Evolutionary conservation across 225 moss, liverwort and hornwort genomes (phyloP), one percentile per base, ranked within the genome.

Genomic region (Climacium dendroides): DNA sequence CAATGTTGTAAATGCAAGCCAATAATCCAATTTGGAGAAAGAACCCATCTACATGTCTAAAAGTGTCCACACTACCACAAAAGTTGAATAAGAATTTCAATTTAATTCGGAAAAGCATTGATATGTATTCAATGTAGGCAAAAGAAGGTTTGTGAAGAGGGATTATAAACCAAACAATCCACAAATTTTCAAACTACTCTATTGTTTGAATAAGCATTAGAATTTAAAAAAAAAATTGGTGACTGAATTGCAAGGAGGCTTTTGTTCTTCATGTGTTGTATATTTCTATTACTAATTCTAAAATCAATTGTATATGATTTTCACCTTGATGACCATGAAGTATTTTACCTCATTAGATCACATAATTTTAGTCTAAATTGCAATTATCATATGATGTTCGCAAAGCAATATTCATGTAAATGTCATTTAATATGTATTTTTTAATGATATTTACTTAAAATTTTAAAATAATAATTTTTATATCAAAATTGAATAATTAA

Each of bases 1-100:
- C 50, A 74, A 48, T 19, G 1, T 32, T 47, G 0, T 11, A 45
- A 73, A 1, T 0, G 2, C 19, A 1, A 48, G 6, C 7, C 7
- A 73, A 48, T 30, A 11, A 48, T 48, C 2, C 30, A 29, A 30
- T 47, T 72, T 47, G 18, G 32, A 0, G 6, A 74, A 74, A 7
- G 2, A 74, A 0, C 0, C 7, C 48, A 74, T 30, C 48, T 19
- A 48, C 3, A 0, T 32, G 5, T 19, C 19, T 48, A 7, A 32
- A 32, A 48, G 19, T 32, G 6, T 48, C 4, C 0, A 1, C 0
- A 48, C 1, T 0, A 19, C 19, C 1, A 47, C 11, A 47, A 30
- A 30, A 72, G 17, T 29, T 15, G 47, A 73, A 47, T 6, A 74
- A 19, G 0, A 11, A 19, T 30, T 74, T 4, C 4, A 48, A 48